A percentile compares a stretch with the other conserved stretches of the same genome.
Conservation (phyloP, 2,329 filamentous ascomycete genomes). For the Fusarium bactridioides region DNA sequence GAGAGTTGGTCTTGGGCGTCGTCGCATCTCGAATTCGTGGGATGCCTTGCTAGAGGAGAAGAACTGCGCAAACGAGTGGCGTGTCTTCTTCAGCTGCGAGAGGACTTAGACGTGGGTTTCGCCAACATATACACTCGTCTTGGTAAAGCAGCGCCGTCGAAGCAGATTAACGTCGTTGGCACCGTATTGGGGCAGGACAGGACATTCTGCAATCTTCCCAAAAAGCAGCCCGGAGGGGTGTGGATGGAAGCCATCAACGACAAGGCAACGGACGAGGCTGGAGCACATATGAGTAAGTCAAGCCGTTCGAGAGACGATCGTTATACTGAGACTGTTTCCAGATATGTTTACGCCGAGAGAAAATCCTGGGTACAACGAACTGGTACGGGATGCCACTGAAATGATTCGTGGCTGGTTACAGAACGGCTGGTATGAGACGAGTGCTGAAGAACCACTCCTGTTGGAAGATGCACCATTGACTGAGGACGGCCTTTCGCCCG, state of each 20-base stretch:
- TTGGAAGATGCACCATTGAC: slow-evolving; percentile 26
- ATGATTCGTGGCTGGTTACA: slow-evolving; percentile 71
- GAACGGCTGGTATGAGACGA: slow-evolving; percentile 72
- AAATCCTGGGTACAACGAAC: slow-evolving; percentile 75
- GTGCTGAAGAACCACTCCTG: slow-evolving; percentile 47
- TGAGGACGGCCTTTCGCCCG: background rate
- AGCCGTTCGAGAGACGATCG: background rate
- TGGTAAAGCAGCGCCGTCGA: slow-evolving; percentile 69
- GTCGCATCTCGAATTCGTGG: slow-evolving; percentile 93
- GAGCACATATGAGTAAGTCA: slow-evolving; percentile 76
- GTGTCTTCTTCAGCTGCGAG: slow-evolving; percentile 70
- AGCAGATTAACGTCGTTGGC: slow-evolving; percentile 61
- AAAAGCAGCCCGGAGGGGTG: slow-evolving; percentile 58
- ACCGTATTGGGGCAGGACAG: slow-evolving; percentile 73
- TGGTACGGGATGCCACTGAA: slow-evolving; percentile 71
- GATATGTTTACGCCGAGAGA: slow-evolving; percentile 76
- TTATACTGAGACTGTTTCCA: slow-evolving; percentile 40
- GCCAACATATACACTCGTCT: slow-evolving; percentile 88
- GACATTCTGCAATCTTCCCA: slow-evolving; percentile 88
- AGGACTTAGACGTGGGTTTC: slow-evolving; percentile 76
- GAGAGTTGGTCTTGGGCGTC: slow-evolving; percentile 83
- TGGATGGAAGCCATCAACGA: slow-evolving; percentile 83
- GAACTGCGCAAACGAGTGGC: slow-evolving; percentile 79
- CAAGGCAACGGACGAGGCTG: slow-evolving; percentile 77
- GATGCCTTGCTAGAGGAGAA: slow-evolving; percentile 83